Base-by-base conservation (phyloP, 441 rosid genomes). In the Pelargonium fulgidum region DNA sequence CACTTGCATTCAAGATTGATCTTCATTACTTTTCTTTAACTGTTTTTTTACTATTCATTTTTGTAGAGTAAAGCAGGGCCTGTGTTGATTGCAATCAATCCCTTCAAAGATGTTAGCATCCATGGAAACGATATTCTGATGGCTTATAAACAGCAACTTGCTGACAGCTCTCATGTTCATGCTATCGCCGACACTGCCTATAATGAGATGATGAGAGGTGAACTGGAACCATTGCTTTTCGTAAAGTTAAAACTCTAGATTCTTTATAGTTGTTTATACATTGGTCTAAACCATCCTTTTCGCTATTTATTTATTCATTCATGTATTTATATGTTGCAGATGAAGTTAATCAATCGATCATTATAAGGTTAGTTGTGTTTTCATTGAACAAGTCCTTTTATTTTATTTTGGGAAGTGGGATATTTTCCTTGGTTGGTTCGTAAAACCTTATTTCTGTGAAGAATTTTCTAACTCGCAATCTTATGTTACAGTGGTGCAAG, bases 61-160 rank as follows among this genome's bases (percentile, higher is more conserved):
- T 12, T 66, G 64, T 75, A 95, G 99, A 90, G 88, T 77, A 90
- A 89, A 87, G 98, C 98, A 71, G 98, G 99, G 63, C 92, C 96
- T 62, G 82, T 92, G 41, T 80, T 92, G 86, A 84, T 95, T 72
- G 96, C 97, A 9, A 68, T 95, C 78, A 95, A 92, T 78, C 99
- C 99, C 3, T 89, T 92, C 70, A 92, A 89, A 84, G 78, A 72
- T 73, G 79, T 87, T n/a, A 78, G 80, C 26, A 75, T 88, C 72
- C 86, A 85, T 76, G 98, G 95, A 71, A 83, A 83, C 67, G 86
- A 87, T 70, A 68, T 81, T 67, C 47, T 88, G 68, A 77, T 75
- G 45, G 81, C 85, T 63, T 90, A 87, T 78, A 85, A 73, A 81
- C 87, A 84, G 80, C 89, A 88, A 79, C 74, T 73, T 68, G 72